A percentile compares a stretch with the other conserved stretches of the same genome.
These are phyloP conservation scores for Sideroxylon spinosum DNA, from an alignment of 179 eudicot species.

Conservation along the genomic window DNA sequence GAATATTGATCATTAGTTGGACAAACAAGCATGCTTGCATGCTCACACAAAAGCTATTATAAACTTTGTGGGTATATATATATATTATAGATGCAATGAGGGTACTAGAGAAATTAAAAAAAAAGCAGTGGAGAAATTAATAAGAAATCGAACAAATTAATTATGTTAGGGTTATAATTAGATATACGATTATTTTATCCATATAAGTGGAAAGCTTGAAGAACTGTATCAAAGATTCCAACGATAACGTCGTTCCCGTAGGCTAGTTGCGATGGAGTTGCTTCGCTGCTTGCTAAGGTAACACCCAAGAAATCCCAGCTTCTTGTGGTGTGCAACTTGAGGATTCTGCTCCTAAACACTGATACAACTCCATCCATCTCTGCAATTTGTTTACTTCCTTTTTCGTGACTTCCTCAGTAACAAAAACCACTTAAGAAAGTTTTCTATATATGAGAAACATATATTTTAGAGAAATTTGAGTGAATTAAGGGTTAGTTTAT, in stretches of 20 bases:
- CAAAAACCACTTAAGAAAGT: background rate
- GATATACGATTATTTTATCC: background rate
- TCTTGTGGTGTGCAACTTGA: constrained; percentile 61
- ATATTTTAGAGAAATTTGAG: background rate
- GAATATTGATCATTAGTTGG: background rate
- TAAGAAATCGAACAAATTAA: background rate
- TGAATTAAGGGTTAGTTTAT: background rate
- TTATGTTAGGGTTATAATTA: background rate
- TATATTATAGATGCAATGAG: background rate
- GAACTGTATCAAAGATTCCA: constrained; percentile 50
- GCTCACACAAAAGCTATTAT: background rate
- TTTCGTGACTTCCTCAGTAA: background rate
- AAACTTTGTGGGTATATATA: background rate
- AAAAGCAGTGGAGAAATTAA: background rate
- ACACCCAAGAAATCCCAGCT: constrained; percentile 86
- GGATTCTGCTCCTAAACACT: constrained; percentile 50
- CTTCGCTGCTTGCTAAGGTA: constrained; percentile 18
- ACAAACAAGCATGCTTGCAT: background rate
- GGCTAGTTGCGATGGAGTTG: constrained; percentile 33
- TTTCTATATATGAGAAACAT: background rate
- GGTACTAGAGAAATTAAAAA: background rate
- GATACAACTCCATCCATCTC: constrained; percentile 51
- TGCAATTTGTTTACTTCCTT: constrained; percentile 16
- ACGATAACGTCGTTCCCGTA: constrained; percentile 40
- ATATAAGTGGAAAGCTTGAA: background rate